phyloP scores from a whole-genome alignment of 306 rosid species.

The Rosa rugosa region DNA sequence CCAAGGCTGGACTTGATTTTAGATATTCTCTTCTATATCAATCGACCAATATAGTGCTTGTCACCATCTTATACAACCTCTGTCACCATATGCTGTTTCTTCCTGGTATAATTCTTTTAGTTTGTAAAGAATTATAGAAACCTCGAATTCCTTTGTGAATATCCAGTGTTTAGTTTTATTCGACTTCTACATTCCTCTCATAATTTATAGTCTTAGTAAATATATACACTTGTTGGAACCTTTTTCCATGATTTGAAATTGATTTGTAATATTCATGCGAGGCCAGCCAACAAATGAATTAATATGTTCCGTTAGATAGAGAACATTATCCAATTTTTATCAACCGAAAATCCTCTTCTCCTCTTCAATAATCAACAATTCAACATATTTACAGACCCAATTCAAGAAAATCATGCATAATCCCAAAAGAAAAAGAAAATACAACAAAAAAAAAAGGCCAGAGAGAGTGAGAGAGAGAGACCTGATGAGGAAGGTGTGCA shows the following conservation, averaged over 20 bases:
- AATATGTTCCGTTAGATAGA: not conserved
- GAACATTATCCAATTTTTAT: not conserved
- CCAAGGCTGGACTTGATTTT: too few relatives aligned
- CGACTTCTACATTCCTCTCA: too few relatives aligned
- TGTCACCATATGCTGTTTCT: too few relatives aligned
- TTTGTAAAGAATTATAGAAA: too few relatives aligned
- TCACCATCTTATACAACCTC: too few relatives aligned
- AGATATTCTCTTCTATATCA: too few relatives aligned
- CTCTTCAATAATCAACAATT: not conserved
- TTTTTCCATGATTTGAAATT: not conserved
- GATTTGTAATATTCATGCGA: too few relatives aligned
- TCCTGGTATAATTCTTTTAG: not conserved
- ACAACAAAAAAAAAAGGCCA: not conserved
- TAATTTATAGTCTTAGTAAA: too few relatives aligned
- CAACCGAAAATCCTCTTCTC: not conserved
- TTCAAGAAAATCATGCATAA: slow-evolving; percentile 3
- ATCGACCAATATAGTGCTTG: too few relatives aligned
- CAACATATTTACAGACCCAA: slow-evolving; percentile 6
- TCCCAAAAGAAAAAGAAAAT: not conserved
- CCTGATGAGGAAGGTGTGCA: slow-evolving; percentile 25
- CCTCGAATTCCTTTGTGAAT: not conserved
- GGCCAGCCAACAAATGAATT: not conserved
- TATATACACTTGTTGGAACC: not conserved
- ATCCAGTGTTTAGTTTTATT: too few relatives aligned
- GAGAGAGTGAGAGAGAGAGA: slow-evolving; percentile 1